These are phyloP conservation scores for Rhazya stricta DNA, from an alignment of 257 asterid species.

Conservation along the genomic window DNA sequence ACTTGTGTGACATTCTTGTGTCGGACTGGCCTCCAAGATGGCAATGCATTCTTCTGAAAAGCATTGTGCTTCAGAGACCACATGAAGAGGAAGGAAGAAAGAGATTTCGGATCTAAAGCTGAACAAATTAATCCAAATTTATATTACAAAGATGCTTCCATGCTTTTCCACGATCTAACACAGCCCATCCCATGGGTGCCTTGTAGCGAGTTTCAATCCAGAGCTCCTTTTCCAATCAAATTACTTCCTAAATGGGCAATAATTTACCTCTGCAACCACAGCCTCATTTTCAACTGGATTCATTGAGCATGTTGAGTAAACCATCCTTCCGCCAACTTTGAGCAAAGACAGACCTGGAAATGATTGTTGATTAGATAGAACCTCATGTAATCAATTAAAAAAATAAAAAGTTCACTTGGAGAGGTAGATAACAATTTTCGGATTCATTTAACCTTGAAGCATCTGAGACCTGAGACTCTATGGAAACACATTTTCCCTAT, in stretches of 20 bases:
- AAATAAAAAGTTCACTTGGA: neutral
- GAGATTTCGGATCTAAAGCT: neutral
- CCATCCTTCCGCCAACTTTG: conserved; percentile 95
- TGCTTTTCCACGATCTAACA: neutral
- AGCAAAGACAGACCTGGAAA: conserved; percentile 79
- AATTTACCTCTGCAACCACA: conserved; percentile 86
- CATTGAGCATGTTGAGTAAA: conserved; percentile 98
- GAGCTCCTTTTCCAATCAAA: neutral
- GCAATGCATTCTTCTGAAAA: neutral
- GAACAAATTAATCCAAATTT: neutral
- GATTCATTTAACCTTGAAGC: neutral
- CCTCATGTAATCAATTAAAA: neutral
- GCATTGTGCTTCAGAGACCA: neutral
- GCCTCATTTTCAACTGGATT: conserved; percentile 97
- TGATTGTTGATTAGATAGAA: neutral
- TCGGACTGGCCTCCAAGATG: neutral
- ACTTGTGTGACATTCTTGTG: neutral
- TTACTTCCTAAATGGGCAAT: neutral
- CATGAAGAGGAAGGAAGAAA: neutral
- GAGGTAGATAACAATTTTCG: neutral
- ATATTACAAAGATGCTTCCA: neutral
- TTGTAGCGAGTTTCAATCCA: too few relatives aligned
- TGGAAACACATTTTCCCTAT: neutral
- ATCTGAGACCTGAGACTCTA: neutral
- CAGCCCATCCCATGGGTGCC: too few relatives aligned